A percentile compares a stretch with the other conserved stretches of the same genome.
phyloP scores from a whole-genome alignment of 1,284 basidiomycete species.

The Anthracocystis walkeri region DNA sequence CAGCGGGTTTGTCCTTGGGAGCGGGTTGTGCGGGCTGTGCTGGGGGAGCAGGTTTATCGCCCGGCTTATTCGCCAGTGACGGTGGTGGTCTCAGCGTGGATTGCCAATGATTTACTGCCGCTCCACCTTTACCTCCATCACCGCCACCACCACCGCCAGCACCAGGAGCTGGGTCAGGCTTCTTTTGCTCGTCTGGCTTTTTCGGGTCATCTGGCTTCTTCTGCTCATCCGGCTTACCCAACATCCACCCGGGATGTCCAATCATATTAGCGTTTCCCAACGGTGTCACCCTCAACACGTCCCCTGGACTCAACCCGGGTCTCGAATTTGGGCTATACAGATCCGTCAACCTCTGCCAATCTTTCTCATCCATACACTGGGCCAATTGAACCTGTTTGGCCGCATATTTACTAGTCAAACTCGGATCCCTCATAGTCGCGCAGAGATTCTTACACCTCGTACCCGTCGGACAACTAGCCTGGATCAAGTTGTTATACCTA shows the following conservation, averaged over 20 bases:
- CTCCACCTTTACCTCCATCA: no score
- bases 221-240: no score
- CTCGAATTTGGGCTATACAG: slow-evolving; percentile 22
- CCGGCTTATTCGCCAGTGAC: neutral
- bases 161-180: no score
- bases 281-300: neutral
- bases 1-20: neutral
- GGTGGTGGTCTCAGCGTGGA: neutral
- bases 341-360: slow-evolving; percentile 25
- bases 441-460: slow-evolving; percentile 42
- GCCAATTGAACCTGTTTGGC: slow-evolving; percentile 35
- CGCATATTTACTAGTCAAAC: slow-evolving; percentile 19
- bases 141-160: no score
- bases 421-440: slow-evolving; percentile 23
- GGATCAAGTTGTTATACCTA: slow-evolving; percentile 13
- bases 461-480: slow-evolving; percentile 23
- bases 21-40: neutral
- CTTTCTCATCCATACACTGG: slow-evolving; percentile 12
- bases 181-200: no score
- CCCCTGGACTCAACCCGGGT: neutral
- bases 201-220: no score
- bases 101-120: no score
- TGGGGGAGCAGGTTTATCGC: neutral
- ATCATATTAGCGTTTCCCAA: neutral
- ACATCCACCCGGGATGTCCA: neutral